phyloP scores from a whole-genome alignment of 1,284 basidiomycete genomes.

The Trametes versicolor region DNA sequence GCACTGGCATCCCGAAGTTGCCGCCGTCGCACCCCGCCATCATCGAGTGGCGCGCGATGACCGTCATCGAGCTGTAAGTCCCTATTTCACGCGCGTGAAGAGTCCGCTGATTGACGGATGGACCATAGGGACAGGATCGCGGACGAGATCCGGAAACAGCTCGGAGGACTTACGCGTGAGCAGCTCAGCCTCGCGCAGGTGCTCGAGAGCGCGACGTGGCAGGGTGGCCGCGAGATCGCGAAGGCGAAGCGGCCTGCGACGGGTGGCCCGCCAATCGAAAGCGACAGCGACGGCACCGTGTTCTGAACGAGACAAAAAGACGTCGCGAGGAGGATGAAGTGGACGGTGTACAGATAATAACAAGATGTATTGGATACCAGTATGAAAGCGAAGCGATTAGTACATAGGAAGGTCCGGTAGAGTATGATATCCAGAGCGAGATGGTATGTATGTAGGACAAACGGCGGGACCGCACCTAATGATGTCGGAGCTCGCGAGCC shows the following conservation, averaged over 20 bases:
- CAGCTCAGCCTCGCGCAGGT: slow-evolving; percentile 85
- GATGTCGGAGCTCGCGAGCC: slow-evolving; percentile 65
- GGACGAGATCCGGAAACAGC: slow-evolving; percentile 69
- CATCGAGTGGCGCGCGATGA: slow-evolving; percentile 96
- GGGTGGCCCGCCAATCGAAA: slow-evolving; percentile 89
- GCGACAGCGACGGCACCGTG: slow-evolving; percentile 87
- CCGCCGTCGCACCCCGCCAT: slow-evolving; percentile 87
- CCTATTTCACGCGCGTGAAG: neutral
- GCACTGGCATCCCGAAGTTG: slow-evolving; percentile 68
- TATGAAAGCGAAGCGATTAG: slow-evolving; percentile 1
- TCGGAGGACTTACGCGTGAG: slow-evolving; percentile 54
- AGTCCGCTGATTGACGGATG: neutral
- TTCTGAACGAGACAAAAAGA: slow-evolving; percentile 55
- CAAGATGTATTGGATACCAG: neutral
- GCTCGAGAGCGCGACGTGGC: slow-evolving; percentile 95
- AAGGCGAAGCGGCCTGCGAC: slow-evolving; percentile 77
- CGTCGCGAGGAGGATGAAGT: neutral
- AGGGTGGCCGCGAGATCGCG: slow-evolving; percentile 92
- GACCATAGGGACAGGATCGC: slow-evolving; percentile 81
- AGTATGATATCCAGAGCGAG: neutral
- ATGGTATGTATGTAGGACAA: neutral
- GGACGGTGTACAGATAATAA: neutral
- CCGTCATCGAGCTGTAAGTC: slow-evolving; percentile 88
- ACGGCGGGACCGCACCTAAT: slow-evolving; percentile 35
- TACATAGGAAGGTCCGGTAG: neutral